These are phyloP conservation scores for Wickerhamiella azymoides DNA, from an alignment of 805 yeast species.

Conservation along the genomic window DNA sequence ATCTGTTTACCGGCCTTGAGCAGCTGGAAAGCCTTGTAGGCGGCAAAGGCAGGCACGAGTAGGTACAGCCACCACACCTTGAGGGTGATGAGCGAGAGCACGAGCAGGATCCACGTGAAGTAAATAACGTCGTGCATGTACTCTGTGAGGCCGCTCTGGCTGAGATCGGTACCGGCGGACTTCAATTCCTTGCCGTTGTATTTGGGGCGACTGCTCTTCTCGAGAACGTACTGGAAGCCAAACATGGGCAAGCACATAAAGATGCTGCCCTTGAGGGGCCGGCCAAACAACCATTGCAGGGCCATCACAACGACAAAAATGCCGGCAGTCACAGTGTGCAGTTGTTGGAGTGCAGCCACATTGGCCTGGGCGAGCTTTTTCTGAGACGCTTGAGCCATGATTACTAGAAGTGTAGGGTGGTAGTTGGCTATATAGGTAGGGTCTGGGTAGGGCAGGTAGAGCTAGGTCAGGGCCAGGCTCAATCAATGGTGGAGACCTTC, in stretches of 20 bases:
- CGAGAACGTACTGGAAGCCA: constrained; percentile 38
- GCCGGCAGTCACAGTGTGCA: constrained; percentile 27
- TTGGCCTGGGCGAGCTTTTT: constrained; percentile 29
- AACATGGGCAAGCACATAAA: constrained; percentile 32
- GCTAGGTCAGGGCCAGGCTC: not conserved
- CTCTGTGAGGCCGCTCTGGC: constrained; percentile 52
- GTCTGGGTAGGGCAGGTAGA: not conserved
- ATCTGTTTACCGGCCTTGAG: constrained; percentile 14
- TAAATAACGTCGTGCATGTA: constrained; percentile 59
- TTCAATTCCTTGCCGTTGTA: constrained; percentile 36
- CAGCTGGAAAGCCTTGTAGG: constrained; percentile 15
- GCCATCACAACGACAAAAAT: constrained; percentile 32
- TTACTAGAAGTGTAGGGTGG: not conserved
- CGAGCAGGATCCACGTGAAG: constrained; percentile 44
- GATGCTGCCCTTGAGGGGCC: constrained; percentile 38
- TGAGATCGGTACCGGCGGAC: constrained; percentile 46
- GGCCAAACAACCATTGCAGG: constrained; percentile 27
- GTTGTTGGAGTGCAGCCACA: constrained; percentile 20
- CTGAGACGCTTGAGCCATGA: constrained; percentile 34
- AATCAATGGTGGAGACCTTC: not conserved
- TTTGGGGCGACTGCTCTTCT: constrained; percentile 46
- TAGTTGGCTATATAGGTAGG: not conserved
- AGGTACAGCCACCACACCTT: constrained; percentile 44
- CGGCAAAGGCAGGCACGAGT: constrained; percentile 14
- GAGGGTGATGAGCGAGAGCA: constrained; percentile 44